phyloP scores from a whole-genome alignment of 129 eudicot genomes.

The Pulicaria dysenterica region DNA sequence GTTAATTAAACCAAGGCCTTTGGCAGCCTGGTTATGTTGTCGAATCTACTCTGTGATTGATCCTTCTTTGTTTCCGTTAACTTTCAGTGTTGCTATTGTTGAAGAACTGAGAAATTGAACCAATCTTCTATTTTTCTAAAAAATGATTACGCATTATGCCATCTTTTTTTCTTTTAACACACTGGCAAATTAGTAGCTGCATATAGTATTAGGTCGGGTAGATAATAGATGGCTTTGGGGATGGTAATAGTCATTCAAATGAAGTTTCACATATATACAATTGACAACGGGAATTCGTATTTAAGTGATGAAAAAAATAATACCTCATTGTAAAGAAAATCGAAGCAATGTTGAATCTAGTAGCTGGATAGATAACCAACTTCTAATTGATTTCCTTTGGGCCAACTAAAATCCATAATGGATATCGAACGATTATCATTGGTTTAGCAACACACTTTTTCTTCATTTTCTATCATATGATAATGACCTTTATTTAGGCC shows the following conservation, averaged over 20 bases:
- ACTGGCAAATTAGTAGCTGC: not conserved
- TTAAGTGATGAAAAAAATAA: not conserved
- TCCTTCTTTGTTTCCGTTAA: too few species aligned
- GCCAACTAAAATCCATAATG: not conserved
- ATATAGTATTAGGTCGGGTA: not conserved
- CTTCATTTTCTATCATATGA: not conserved
- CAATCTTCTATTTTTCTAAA: not conserved
- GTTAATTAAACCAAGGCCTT: not conserved
- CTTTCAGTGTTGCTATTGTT: not conserved
- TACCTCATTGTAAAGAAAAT: not conserved
- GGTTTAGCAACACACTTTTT: not conserved
- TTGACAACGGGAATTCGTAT: not conserved
- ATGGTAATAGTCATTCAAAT: not conserved
- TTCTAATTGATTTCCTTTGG: not conserved
- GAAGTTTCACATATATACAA: not conserved
- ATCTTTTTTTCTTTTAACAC: conserved; percentile 6
- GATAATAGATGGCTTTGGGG: conserved; percentile 10
- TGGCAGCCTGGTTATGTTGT: not conserved
- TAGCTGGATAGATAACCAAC: not conserved
- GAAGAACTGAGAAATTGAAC: not conserved
- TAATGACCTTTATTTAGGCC: not conserved
- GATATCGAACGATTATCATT: not conserved
- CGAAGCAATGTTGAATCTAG: not conserved
- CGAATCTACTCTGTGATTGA: too few species aligned
- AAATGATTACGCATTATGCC: conserved; percentile 18